These are phyloP conservation scores for Pseudonitzschia pungens DNA, from an alignment of 108 stramenopile genomes.

Conservation along the genomic window DNA sequence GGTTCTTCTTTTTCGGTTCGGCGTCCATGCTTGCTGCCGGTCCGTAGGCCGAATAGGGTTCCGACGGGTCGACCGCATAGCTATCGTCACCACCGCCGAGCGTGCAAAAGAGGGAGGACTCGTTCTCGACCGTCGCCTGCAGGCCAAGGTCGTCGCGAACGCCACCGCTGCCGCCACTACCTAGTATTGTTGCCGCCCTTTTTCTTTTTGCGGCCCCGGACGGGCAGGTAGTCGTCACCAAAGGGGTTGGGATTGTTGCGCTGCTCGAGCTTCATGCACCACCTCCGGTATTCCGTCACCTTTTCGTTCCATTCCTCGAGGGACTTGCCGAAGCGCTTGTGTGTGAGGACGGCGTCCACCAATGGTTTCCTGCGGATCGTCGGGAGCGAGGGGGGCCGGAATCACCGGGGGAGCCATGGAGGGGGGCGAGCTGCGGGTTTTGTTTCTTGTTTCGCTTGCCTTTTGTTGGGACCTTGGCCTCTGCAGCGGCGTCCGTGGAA, in stretches of 20 bases:
- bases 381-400: conserved; percentile 5
- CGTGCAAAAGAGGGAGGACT: conserved; percentile 29
- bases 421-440: not conserved
- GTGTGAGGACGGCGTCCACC: conserved; percentile 53
- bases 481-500: too few relatives aligned
- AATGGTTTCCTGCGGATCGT: conserved; percentile 35
- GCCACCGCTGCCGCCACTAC: conserved; percentile 33
- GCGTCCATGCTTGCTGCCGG: conserved; percentile 23
- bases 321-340: conserved; percentile 54
- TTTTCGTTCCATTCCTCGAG: conserved; percentile 73
- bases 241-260: conserved; percentile 9
- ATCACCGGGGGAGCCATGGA: not conserved
- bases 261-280: conserved; percentile 40
- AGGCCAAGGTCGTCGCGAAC: not conserved
- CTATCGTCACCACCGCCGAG: conserved; percentile 3
- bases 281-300: conserved; percentile 67
- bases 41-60: conserved; percentile 27
- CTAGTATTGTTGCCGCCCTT: not conserved
- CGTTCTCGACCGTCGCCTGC: not conserved
- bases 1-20: conserved; percentile 59
- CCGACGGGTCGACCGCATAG: not conserved
- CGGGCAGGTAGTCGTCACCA: not conserved
- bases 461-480: too few relatives aligned
- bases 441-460: not conserved
- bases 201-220: not conserved